Conservation (phyloP, 441 rosid genomes). For the Croton setiger region DNA sequence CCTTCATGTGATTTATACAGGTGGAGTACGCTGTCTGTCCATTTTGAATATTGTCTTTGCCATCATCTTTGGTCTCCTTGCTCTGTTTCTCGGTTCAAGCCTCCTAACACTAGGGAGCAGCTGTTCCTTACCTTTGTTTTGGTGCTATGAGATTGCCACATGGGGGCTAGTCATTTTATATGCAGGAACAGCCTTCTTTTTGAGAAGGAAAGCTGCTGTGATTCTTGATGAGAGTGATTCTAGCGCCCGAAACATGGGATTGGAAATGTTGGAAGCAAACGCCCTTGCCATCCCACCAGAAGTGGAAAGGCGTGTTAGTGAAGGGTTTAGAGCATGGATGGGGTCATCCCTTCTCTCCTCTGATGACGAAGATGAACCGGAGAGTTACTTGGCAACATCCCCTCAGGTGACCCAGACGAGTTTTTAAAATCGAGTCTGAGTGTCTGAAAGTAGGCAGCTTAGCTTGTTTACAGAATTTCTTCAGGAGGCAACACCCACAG, state of each 20-base stretch:
- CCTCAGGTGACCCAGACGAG: slow-evolving; percentile 28
- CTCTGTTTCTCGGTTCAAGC: slow-evolving; percentile 81
- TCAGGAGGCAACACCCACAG: not conserved
- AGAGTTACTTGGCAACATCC: slow-evolving; percentile 38
- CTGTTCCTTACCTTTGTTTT: slow-evolving; percentile 78
- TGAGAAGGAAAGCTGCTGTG: slow-evolving; percentile 66
- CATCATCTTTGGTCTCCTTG: slow-evolving; percentile 66
- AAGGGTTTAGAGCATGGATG: slow-evolving; percentile 87
- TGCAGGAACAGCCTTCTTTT: slow-evolving; percentile 61
- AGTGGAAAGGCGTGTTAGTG: slow-evolving; percentile 69
- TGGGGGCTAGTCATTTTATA: slow-evolving; percentile 78
- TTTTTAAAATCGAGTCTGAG: slow-evolving; percentile 24
- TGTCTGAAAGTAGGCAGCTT: not conserved
- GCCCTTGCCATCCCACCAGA: slow-evolving; percentile 69
- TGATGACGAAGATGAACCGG: slow-evolving; percentile 81
- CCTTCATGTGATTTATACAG: slow-evolving; percentile 33
- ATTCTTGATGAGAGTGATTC: slow-evolving; percentile 66
- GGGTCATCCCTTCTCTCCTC: slow-evolving; percentile 80
- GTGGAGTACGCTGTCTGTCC: slow-evolving; percentile 84
- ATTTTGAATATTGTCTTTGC: slow-evolving; percentile 68
- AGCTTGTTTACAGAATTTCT: not conserved
- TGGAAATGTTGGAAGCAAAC: slow-evolving; percentile 84
- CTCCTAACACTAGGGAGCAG: slow-evolving; percentile 81
- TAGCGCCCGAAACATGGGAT: slow-evolving; percentile 52
- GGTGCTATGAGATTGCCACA: slow-evolving; percentile 85